Percentiles rank a stretch among this genome's conserved stretches.
Conservation (phyloP, 805 yeast genomes). For the Candida coleopterorum region DNA sequence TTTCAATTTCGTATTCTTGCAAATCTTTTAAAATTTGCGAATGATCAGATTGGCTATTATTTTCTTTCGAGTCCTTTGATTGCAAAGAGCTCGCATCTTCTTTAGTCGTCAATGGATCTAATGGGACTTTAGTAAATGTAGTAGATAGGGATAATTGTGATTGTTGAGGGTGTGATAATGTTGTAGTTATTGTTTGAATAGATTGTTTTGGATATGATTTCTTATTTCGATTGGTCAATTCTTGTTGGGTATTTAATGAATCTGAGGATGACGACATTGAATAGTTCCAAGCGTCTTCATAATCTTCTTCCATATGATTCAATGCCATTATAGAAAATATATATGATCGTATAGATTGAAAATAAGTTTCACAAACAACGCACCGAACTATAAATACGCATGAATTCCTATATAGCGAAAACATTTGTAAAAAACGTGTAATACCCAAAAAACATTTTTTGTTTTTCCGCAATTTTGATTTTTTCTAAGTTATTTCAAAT, state of each 20-base stretch:
- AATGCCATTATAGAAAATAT: background rate
- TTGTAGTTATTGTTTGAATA: background rate
- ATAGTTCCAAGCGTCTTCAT: constrained; percentile 39
- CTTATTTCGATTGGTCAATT: background rate
- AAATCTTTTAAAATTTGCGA: constrained; percentile 6
- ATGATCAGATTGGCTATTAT: background rate
- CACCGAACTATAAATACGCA: too few species aligned
- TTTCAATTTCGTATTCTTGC: constrained; percentile 5
- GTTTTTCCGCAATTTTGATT: too few species aligned
- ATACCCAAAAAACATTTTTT: too few species aligned
- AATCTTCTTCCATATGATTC: constrained; percentile 23
- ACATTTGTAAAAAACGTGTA: too few species aligned
- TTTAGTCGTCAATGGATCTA: constrained; percentile 47
- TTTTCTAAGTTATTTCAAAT: too few species aligned
- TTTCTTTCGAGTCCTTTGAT: constrained; percentile 11
- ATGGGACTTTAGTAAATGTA: constrained; percentile 44
- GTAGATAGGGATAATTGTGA: constrained; percentile 28
- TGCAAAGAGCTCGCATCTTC: constrained; percentile 43
- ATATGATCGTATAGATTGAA: background rate
- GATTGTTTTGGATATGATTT: background rate
- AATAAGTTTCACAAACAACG: background rate
- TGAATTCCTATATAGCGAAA: too few species aligned
- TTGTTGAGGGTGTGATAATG: constrained; percentile 1
- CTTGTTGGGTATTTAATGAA: constrained; percentile 10
- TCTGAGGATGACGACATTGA: constrained; percentile 17